Evolutionary conservation across 139 green algal genomes (phyloP), one percentile per base, ranked within the genome.

Genomic region (Nannochloris sp.): DNA sequence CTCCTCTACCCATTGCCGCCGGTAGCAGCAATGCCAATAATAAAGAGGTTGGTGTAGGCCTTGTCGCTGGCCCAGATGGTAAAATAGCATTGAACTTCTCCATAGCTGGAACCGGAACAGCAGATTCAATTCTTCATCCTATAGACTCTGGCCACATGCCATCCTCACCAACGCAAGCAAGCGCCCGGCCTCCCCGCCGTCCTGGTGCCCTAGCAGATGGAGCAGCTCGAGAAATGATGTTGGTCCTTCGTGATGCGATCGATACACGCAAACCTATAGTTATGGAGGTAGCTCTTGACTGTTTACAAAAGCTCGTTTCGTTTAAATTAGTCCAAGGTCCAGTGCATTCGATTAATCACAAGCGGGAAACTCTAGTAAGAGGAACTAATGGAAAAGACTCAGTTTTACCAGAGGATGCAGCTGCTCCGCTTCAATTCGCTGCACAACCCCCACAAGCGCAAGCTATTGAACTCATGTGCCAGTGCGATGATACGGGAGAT

Each of bases 401-500:
- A 27, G n/a, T n/a, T n/a, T n/a, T n/a, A n/a, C 13, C 51, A 27
- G 61, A 15, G 24, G 15, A 23, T 13, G 35, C 14, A n/a, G 6
- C 23, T 29, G 34, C 61, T 35, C 39, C 39, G 14, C 46, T 38
- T 12, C 35, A 70, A n/a, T 63, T 62, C 34, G 63, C 56, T 48
- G 61, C 54, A 15, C n/a, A 47, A 48, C 14, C n/a, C 8, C 30
- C 60, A 23, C 79, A 92, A 74, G 80, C 80, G 0, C 76, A 90
- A 60, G 87, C 88, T 2, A 67, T 93, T 14, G 85, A 93, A 70
- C 75, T 95, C 19, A 86, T 91, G 34, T 92, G 84, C 73, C 58
- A 72, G 6, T 97, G 90, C 65, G 90, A 96, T 36, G 88, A 97
- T 59, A 84, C 93, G 9, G 80, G 81, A 23, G 93, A 99, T 53